Evolutionary conservation across 768 basidiomycete genomes (phyloP).

Genomic region (Rhodotorula graminis): DNA sequence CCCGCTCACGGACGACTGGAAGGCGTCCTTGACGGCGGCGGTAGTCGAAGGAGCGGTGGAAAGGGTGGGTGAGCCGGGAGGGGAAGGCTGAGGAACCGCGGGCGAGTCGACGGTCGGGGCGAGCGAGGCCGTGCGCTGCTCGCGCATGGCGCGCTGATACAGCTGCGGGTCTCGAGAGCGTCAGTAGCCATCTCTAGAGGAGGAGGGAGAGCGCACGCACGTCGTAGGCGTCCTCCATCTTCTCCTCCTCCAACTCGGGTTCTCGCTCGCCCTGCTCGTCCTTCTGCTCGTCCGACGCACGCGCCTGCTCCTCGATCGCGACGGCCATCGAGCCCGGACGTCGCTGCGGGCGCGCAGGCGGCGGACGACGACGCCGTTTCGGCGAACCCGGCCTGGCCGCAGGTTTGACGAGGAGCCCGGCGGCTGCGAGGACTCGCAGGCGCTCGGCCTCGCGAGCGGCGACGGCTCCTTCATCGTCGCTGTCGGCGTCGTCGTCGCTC

Average conservation of each 20-base stretch:
- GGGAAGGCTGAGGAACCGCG: not conserved
- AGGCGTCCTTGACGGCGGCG: slow-evolving; percentile 11
- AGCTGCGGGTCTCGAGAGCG: slow-evolving; percentile 1
- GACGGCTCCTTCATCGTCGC: slow-evolving; percentile 13
- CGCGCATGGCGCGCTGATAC: slow-evolving; percentile 34
- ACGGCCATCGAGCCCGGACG: slow-evolving; percentile 2
- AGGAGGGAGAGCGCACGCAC: not conserved
- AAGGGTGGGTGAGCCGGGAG: not conserved
- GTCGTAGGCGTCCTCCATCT: slow-evolving; percentile 39
- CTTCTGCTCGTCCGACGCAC: not conserved
- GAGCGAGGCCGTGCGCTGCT: slow-evolving; percentile 1
- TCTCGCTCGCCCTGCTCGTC: not conserved
- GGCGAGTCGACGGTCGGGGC: not conserved
- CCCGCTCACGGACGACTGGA: slow-evolving; percentile 1
- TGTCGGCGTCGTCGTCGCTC: slow-evolving; percentile 31
- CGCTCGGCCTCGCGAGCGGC: slow-evolving; percentile 65
- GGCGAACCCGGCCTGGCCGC: slow-evolving; percentile 1
- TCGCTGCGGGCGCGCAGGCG: slow-evolving; percentile 31
- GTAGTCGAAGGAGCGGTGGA: not conserved
- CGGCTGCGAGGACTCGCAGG: slow-evolving; percentile 76
- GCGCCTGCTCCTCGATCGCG: not conserved
- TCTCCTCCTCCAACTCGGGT: slow-evolving; percentile 26
- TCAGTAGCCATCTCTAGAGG: not conserved
- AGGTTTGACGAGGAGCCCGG: slow-evolving; percentile 70
- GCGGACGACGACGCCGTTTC: slow-evolving; percentile 21